Percentiles rank a stretch among this genome's conserved stretches.
Conservation (phyloP, 2,329 filamentous ascomycete genomes). For the Dichotomopilus funicola region DNA sequence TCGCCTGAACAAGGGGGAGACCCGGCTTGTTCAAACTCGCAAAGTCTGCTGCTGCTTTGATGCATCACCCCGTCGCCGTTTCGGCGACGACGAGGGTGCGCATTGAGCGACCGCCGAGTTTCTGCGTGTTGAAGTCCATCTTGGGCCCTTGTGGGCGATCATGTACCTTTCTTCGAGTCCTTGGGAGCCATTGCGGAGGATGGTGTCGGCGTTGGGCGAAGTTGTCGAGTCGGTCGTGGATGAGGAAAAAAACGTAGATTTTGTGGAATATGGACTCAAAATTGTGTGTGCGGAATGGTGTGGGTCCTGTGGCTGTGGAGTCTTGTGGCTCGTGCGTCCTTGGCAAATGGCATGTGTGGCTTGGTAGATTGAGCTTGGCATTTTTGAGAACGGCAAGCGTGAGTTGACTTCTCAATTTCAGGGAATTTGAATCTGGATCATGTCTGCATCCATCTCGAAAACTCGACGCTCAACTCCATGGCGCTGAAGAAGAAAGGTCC, state of each 20-base stretch:
- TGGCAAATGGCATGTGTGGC: background rate
- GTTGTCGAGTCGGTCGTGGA: slow-evolving; percentile 24
- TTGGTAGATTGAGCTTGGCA: too few species aligned
- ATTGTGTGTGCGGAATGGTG: slow-evolving; percentile 21
- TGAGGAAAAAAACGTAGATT: slow-evolving; percentile 17
- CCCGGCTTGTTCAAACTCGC: slow-evolving; percentile 52
- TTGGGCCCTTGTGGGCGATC: slow-evolving; percentile 13
- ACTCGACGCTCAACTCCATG: slow-evolving; percentile 32
- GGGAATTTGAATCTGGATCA: too few species aligned
- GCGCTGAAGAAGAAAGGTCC: slow-evolving; percentile 36
- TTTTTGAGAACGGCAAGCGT: too few species aligned
- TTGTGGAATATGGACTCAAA: slow-evolving; percentile 6
- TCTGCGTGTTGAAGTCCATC: slow-evolving; percentile 19
- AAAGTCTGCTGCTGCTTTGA: slow-evolving; percentile 68
- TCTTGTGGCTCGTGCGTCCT: slow-evolving; percentile 12
- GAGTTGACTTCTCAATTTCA: background rate
- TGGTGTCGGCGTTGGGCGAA: slow-evolving; percentile 25
- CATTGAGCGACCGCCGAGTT: slow-evolving; percentile 25
- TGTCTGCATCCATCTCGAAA: background rate
- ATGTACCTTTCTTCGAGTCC: slow-evolving; percentile 36
- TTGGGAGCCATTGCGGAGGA: slow-evolving; percentile 33
- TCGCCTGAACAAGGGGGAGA: slow-evolving; percentile 45
- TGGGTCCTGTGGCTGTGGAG: slow-evolving; percentile 16
- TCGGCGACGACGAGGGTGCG: slow-evolving; percentile 21
- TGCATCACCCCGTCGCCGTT: slow-evolving; percentile 36